Base-by-base conservation (phyloP, 768 basidiomycete genomes). In the Hericium alpestre region DNA sequence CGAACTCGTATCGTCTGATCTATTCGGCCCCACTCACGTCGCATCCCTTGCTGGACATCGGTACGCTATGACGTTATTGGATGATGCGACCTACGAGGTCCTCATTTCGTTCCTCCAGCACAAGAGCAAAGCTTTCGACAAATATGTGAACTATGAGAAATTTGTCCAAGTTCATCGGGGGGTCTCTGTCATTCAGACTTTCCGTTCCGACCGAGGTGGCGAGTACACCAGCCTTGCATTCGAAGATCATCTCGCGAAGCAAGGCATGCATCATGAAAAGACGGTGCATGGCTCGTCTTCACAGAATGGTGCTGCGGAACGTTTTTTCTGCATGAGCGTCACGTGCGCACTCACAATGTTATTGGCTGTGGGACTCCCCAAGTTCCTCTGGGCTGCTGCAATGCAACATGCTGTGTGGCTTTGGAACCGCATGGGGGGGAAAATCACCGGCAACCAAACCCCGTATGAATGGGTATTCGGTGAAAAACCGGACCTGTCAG, bases 311-410 rank as follows among this genome's bases (percentile, higher is more conserved):
- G 16, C 41, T 1, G 16, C 15, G 5, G 39, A 25, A 25, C 3
- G 3, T 25, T 25, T 25, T 25, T 25, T 25, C 25, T 4, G 3
- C 25, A 25, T 25, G 25, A 25, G 25, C 3, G 3, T 25, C 25
- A 25, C 25, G 5, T 5, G 5, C 5, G 25, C 25, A 4, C 25
- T 25, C 25, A 25, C 3, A 4, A 25, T 25, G 25, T 5, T 25
- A 25, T 25, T 25, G 25, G 25, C 49, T 2, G 27, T 27, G 1
- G 8, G 16, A 20, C 47, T 70, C 0, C 67, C 65, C 0, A 59
- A 57, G 25, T 61, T 22, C 25, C 59, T 71, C 1, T 72, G 70
- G 68, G 61, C 58, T 0, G 62, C 68, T 51, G 68, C 66, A 1
- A 23, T 66, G 0, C 53, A 48, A 0, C 62, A 67, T 43, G 59